Percentiles rank a stretch among this genome's conserved stretches.
These are phyloP conservation scores for Pseudisothecium myosuroides DNA, from an alignment of 225 moss, liverwort and hornwort species.

Conservation along the genomic window DNA sequence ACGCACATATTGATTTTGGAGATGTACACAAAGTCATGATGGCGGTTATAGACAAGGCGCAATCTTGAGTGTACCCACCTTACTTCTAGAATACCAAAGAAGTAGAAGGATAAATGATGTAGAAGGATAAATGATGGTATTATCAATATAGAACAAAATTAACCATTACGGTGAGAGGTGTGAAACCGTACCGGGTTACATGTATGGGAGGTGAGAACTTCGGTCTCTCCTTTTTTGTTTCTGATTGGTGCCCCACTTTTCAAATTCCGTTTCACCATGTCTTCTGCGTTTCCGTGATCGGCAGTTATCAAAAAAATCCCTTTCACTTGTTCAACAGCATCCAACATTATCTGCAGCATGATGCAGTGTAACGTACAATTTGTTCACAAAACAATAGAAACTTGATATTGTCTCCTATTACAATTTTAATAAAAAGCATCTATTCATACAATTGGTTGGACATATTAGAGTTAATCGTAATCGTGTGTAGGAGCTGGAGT, in stretches of 20 bases:
- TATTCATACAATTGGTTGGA: neutral
- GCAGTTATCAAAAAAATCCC: constrained; percentile 80
- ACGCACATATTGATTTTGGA: neutral
- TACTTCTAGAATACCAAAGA: neutral
- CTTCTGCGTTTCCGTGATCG: constrained; percentile 92
- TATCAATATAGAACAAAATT: neutral
- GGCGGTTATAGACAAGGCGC: rapidly evolving
- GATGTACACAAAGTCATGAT: neutral
- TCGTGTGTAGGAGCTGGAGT: too few species aligned
- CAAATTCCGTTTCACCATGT: constrained; percentile 77
- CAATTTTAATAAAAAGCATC: neutral
- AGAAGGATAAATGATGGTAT: neutral
- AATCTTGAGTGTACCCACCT: neutral
- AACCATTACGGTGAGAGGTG: neutral
- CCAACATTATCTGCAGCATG: constrained; percentile 61
- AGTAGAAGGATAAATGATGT: neutral
- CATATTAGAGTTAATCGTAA: too few species aligned
- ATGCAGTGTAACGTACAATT: neutral
- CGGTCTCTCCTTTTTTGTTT: constrained; percentile 48
- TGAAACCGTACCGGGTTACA: constrained; percentile 58
- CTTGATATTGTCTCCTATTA: neutral
- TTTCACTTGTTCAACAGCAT: constrained; percentile 69
- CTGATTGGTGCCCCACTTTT: constrained; percentile 40
- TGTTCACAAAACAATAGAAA: neutral
- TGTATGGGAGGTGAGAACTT: constrained; percentile 86